phyloP scores from a whole-genome alignment of 441 rosid genomes.

The Biscutella laevigata region DNA sequence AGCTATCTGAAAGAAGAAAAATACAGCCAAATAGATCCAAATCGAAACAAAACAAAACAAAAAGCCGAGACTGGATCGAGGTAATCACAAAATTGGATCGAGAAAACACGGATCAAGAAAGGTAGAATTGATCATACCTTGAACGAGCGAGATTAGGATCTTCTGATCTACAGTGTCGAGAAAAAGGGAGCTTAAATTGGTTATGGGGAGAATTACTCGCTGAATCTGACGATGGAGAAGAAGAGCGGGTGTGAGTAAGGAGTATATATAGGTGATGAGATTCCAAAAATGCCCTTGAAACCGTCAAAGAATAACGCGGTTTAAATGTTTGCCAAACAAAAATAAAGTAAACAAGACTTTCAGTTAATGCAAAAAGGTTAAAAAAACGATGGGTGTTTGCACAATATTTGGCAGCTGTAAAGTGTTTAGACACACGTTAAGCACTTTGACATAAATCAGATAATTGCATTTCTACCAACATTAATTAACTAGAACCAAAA shows the following conservation, averaged over 20 bases:
- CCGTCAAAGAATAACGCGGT: conserved; percentile 25
- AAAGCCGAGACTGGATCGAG: conserved; percentile 19
- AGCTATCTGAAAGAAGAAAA: not conserved
- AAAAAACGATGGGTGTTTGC: conserved; percentile 19
- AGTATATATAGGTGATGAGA: conserved; percentile 27
- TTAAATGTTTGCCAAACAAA: conserved; percentile 6
- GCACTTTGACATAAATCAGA: not conserved
- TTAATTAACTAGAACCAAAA: too few species aligned
- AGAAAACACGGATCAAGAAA: not conserved
- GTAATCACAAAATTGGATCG: conserved; percentile 16
- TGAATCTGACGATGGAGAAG: conserved; percentile 25
- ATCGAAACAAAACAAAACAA: conserved; percentile 3
- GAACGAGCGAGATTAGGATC: not conserved
- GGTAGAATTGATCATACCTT: conserved; percentile 14
- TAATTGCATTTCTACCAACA: conserved; percentile 15
- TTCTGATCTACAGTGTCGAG: conserved; percentile 9
- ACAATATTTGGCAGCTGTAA: conserved; percentile 18
- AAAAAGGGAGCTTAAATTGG: conserved; percentile 16
- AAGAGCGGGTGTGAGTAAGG: conserved; percentile 21
- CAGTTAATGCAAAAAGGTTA: not conserved
- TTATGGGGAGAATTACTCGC: too few species aligned
- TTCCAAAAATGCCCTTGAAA: conserved; percentile 29
- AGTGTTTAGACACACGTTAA: conserved; percentile 13
- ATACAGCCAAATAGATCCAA: conserved; percentile 8
- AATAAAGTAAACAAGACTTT: not conserved